Evolutionary conservation across 345 rosid genomes (phyloP).

Genomic region (Pseudoturritis turrita): DNA sequence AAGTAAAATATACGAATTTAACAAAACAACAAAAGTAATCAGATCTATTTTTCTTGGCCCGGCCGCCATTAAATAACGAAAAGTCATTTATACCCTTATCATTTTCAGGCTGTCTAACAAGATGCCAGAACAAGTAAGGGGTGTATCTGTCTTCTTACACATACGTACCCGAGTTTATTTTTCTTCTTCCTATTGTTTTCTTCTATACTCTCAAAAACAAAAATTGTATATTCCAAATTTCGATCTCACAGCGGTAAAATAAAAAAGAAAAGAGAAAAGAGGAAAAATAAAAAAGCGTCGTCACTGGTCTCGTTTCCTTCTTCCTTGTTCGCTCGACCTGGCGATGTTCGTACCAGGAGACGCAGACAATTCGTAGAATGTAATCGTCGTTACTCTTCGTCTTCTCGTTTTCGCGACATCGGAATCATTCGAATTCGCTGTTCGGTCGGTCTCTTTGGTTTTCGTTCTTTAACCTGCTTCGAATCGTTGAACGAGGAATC

Average conservation of each 20-base stretch:
- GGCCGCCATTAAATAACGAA: not conserved
- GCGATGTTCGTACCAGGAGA: conserved; percentile 21
- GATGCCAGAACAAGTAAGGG: conserved; percentile 1
- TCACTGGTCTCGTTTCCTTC: conserved; percentile 7
- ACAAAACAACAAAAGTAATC: not conserved
- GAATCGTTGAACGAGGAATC: conserved; percentile 8
- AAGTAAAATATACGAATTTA: not conserved
- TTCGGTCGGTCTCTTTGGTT: not conserved
- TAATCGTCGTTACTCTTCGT: not conserved
- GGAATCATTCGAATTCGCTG: conserved; percentile 9
- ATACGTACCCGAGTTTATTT: conserved; percentile 10
- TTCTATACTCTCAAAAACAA: not conserved
- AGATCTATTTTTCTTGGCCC: not conserved
- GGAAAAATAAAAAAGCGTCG: not conserved
- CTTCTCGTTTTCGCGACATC: not conserved
- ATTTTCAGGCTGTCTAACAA: not conserved
- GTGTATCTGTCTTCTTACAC: conserved; percentile 12
- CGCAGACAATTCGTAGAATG: conserved; percentile 22
- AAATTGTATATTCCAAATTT: not conserved
- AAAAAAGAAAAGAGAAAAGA: not conserved
- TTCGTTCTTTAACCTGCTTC: not conserved
- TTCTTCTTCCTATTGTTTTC: not conserved
- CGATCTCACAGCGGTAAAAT: conserved; percentile 20
- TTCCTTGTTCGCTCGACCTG: conserved; percentile 20
- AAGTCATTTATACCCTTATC: conserved; percentile 14